These are phyloP conservation scores for Pseudocercospora eumusae DNA, from an alignment of 2,329 filamentous ascomycete species.

Conservation along the genomic window DNA sequence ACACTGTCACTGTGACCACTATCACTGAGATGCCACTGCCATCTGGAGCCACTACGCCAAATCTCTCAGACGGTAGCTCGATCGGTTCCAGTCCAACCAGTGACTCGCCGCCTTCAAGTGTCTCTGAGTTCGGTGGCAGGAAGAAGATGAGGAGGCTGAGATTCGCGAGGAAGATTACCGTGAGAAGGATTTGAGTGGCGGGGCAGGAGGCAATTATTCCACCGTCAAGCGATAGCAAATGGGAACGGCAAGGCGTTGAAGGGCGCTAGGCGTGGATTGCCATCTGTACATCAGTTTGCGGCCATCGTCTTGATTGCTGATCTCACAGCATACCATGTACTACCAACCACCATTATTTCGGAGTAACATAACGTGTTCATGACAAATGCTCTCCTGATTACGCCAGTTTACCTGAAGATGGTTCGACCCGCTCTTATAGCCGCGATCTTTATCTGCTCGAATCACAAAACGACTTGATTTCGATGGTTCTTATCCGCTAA, in stretches of 20 bases:
- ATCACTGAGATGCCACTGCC: constrained; percentile 3
- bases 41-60: constrained; percentile 4
- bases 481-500: background rate
- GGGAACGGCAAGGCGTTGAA: background rate
- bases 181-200: constrained; percentile 10
- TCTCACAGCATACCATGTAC: background rate
- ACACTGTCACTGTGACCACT: constrained; percentile 4
- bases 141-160: constrained; percentile 13
- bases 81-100: background rate
- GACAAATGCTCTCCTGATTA: background rate
- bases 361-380: background rate
- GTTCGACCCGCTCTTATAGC: background rate
- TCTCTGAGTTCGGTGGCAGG: background rate
- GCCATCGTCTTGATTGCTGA: background rate
- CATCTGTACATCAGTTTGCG: background rate
- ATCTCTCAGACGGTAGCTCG: background rate
- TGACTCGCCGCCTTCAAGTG: constrained; percentile 5
- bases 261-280: background rate
- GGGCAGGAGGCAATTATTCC: background rate
- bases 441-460: background rate
- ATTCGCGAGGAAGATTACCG: constrained; percentile 18
- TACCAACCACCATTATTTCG: background rate
- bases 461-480: too few relatives aligned
- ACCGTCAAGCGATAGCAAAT: background rate
- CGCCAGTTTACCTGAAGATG: background rate